Evolutionary conservation across 2,329 filamentous ascomycete genomes (phyloP).

Genomic region (Lasiodiplodia sp.): DNA sequence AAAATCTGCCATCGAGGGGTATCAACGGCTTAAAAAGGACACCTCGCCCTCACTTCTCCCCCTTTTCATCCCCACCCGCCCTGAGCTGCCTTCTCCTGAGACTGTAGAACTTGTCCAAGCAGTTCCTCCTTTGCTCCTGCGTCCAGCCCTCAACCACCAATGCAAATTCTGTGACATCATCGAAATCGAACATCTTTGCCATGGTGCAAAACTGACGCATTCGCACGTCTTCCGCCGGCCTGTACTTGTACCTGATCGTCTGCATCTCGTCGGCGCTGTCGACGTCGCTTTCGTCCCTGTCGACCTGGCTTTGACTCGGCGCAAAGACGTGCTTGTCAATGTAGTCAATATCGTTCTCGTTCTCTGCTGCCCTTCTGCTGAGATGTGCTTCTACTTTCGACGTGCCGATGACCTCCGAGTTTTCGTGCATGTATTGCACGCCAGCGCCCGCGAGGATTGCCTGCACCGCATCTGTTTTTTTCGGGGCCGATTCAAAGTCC

Average conservation of each 20-base stretch:
- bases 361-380: constrained; percentile 75
- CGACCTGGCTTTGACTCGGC: constrained; percentile 49
- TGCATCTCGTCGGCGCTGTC: constrained; percentile 34
- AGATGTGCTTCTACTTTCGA: constrained; percentile 90
- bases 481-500: constrained; percentile 47
- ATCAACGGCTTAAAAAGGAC: constrained; percentile 19
- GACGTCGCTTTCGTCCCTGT: constrained; percentile 22
- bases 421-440: constrained; percentile 95
- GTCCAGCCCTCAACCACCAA: constrained; percentile 90
- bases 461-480: constrained; percentile 74
- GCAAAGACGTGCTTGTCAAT: constrained; percentile 66
- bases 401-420: constrained; percentile 91
- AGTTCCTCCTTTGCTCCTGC: constrained; percentile 79
- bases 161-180: constrained; percentile 82
- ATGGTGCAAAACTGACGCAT: constrained; percentile 89
- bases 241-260: constrained; percentile 66
- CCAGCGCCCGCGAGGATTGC: constrained; percentile 88
- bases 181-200: constrained; percentile 80
- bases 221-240: constrained; percentile 77
- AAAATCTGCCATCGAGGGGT: constrained; percentile 14
- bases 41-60: constrained; percentile 12
- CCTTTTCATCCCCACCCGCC: constrained; percentile 15
- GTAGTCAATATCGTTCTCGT: constrained; percentile 58
- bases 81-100: constrained; percentile 62
- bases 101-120: constrained; percentile 81